Percentiles rank a stretch among this genome's conserved stretches.
Evolutionary conservation across 164 flowering plant species (phyloP).

Genomic region (Magnolia changhungtana): DNA sequence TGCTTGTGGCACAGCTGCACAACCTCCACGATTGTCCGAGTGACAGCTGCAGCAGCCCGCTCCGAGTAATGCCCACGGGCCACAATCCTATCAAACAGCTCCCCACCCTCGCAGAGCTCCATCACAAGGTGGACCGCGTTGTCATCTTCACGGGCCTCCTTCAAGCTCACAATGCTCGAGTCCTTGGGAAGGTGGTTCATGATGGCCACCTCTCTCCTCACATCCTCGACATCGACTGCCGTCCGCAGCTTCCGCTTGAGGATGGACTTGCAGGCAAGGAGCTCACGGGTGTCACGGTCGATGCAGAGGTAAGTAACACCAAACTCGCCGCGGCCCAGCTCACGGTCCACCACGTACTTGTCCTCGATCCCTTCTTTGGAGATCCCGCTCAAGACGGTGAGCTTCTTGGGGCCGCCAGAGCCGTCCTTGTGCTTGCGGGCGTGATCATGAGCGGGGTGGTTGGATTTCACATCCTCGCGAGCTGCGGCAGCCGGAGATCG

Average conservation of each 20-base stretch:
- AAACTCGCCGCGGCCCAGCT: conserved; percentile 87
- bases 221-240: conserved; percentile 86
- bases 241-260: conserved; percentile 88
- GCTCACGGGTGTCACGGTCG: conserved; percentile 53
- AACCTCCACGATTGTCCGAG: conserved; percentile 78
- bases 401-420: conserved; percentile 6
- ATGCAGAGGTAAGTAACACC: conserved; percentile 87
- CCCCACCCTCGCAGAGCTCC: conserved; percentile 96
- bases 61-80: conserved; percentile 88
- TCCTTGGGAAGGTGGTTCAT: conserved; percentile 86
- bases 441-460: conserved; percentile 2
- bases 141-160: conserved; percentile 88
- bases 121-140: conserved; percentile 93
- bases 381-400: conserved; percentile 19
- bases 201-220: conserved; percentile 85
- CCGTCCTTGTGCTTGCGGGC: background rate
- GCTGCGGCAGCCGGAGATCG: conserved; percentile 25
- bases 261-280: conserved; percentile 82
- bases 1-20: conserved; percentile 89
- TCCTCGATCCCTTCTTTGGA: conserved; percentile 69
- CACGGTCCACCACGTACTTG: conserved; percentile 65
- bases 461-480: conserved; percentile 21
- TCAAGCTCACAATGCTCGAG: conserved; percentile 72
- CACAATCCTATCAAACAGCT: conserved; percentile 89
- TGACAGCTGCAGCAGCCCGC: conserved; percentile 78